Percentiles rank a stretch among this genome's conserved stretches.
Evolutionary conservation across 768 basidiomycete species (phyloP).

Genomic region (Podaxis rugospora): DNA sequence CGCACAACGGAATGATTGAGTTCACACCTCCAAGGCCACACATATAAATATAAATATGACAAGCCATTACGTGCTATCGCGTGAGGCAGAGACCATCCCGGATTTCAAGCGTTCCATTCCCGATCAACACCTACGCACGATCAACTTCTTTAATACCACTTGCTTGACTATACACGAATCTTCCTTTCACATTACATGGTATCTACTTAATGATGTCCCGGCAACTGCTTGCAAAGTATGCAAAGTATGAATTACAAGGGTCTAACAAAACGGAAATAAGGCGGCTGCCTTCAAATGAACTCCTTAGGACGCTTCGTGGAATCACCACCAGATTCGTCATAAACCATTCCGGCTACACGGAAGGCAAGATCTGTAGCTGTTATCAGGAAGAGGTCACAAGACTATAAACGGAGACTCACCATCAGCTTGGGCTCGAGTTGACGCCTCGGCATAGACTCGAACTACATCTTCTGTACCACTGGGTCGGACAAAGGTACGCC

Average conservation of each 20-base stretch:
- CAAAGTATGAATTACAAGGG: too few species aligned
- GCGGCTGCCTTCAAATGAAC: conserved; percentile 46
- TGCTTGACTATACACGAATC: not conserved
- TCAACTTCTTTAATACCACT: not conserved
- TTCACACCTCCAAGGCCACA: not conserved
- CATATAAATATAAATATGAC: not conserved
- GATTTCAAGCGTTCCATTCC: not conserved
- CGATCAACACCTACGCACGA: not conserved
- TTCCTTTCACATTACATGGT: not conserved
- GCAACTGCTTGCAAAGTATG: not conserved
- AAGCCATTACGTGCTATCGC: conserved; percentile 32
- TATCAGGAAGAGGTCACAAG: conserved; percentile 5
- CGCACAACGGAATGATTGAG: conserved; percentile 1
- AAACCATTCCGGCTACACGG: conserved; percentile 81
- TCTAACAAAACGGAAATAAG: not conserved
- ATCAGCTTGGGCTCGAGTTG: conserved; percentile 67
- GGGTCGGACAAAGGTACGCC: conserved; percentile 91
- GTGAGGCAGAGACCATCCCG: conserved; percentile 16
- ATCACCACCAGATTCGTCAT: conserved; percentile 81
- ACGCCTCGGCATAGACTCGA: conserved; percentile 94
- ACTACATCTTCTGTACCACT: conserved; percentile 99
- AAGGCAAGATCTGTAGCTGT: conserved; percentile 67
- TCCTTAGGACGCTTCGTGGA: conserved; percentile 72
- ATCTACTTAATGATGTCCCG: not conserved
- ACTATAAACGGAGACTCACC: conserved; percentile 48